Evolutionary conservation across 768 basidiomycete genomes (phyloP), one percentile per base, ranked within the genome.

Genomic region (Tylopilus subfusipes): DNA sequence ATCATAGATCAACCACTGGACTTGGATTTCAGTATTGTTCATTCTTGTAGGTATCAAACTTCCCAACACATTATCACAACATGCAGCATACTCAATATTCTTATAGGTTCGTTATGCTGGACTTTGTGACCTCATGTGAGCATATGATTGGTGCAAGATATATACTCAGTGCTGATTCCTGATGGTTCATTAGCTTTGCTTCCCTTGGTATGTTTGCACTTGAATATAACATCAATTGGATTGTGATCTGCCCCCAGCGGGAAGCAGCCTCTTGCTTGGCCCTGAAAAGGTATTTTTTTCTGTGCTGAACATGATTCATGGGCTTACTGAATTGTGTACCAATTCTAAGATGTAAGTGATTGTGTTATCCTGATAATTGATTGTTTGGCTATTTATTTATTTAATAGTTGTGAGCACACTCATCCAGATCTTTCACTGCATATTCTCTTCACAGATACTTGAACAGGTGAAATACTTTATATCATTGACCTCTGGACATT

Each of bases 61-160:
- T 19, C 21, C 18, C 18, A 38, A n/a, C 36, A 38, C 14, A 38
- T 38, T 6, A 7, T 31, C 5, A 31, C 5, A 31, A 9, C 10
- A 11, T 31, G 25, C 4, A 27, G 25, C 25, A 34, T 18, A 13
- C n/a, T 42, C 3, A 29, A 0, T 3, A 45, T 44, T 44, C 12
- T 30, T 38, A 7, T 43, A 59, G 58, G 49, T 58, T 43, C 56
- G 57, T 25, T 60, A 60, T 44, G 16, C 21, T 16, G 58, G 58
- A n/a, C 9, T 44, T 53, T 22, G n/a, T 8, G 12, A 19, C 12
- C 9, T 53, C 7, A 29, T 42, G 58, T 58, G 22, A 49, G 58
- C 46, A 13, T 8, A 2, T 39, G 10, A 6, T 21, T n/a, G n/a
- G n/a, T 16, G 12, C 16, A 33, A 5, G 3, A 5, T 3, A 7